Conservation (phyloP, 176 grass and related monocot genomes). For the Triticum aestivum region IWGSC_CS_RefSeq_v2.1 NC_057807.1:335327640-335328139, state of each 20-base stretch:
- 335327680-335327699: constrained; percentile 49
- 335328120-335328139: neutral
- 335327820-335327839: neutral
- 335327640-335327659: constrained; percentile 56
- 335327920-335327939: neutral
- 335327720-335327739: constrained; percentile 57
- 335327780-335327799: neutral
- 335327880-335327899: neutral
- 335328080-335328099: neutral
- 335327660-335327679: constrained; percentile 48
- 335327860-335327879: neutral
- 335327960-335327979: constrained; percentile 7
- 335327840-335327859: neutral
- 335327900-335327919: neutral
- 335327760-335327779: constrained; percentile 9
- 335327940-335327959: neutral
- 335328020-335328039: neutral
- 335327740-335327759: neutral
- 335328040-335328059: neutral
- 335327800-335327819: neutral
- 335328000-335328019: neutral
- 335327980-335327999: neutral
- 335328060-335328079: neutral
- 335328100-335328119: neutral
- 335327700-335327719: constrained; percentile 50